Base-by-base conservation (phyloP, 2,329 filamentous ascomycete species). In the Diaporthe vexans region DNA sequence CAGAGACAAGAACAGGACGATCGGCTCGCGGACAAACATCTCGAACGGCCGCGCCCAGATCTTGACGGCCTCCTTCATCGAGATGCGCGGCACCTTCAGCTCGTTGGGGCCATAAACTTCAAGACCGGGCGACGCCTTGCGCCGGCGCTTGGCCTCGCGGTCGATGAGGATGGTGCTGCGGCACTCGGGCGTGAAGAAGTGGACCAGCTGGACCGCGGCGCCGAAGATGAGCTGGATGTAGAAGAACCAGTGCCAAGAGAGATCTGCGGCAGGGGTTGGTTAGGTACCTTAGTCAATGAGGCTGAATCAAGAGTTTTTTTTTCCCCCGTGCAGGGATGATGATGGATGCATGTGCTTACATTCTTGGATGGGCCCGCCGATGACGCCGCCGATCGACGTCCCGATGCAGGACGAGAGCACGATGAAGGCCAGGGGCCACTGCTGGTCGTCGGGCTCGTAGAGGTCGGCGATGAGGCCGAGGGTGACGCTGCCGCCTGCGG, bases 1-100 rank as follows among this genome's bases (percentile, higher is more conserved):
- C 0, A 94, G 86, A 1, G 93, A 94, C 4, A 94, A 86, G 54
- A 88, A 90, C 11, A 93, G 84, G 6, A 94, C 93, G 72, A 95
- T 95, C 1, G 93, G 92, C 83, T 95, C 93, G 0, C 90, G 92
- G 46, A 93, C 76, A 80, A 94, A 93, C 90, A 94, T 93, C 78
- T 88, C 88, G 82, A 94, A 94, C 0, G 93, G 92, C 89, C 83
- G 88, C 51, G 86, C 80, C 89, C 90, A 91, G 73, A 91, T 88
- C 10, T 84, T 81, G 11, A 81, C 74, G 48, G 86, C 80, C 70
- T 88, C 83, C 74, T 82, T 83, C 58, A 86, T 70, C 21, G 79
- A 80, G 72, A 83, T 80, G 21, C 81, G 78, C 13, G 74, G 67
- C 46, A 56, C 37, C 35, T 68, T 75, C 2, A 75, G 78, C 77